These are phyloP conservation scores for Rhododendron kiyosumense DNA, from an alignment of 148 eudicot species.

Conservation along the genomic window DNA sequence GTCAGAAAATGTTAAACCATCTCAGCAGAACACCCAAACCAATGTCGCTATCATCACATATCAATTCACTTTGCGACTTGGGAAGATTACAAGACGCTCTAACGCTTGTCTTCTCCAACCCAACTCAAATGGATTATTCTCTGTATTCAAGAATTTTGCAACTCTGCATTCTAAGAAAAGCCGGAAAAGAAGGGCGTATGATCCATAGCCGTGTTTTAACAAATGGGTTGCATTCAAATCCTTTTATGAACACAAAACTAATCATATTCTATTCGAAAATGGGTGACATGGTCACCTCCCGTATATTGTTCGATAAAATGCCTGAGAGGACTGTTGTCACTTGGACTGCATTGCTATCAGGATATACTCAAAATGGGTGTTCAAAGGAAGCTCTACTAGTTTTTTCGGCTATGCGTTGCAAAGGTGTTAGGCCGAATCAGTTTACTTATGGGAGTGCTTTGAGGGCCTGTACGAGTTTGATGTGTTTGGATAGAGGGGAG, in stretches of 20 bases:
- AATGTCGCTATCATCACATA: not conserved
- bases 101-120: not conserved
- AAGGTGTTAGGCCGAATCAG: slow-evolving; percentile 15
- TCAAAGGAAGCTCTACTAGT: slow-evolving; percentile 14
- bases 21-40: not conserved
- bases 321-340: slow-evolving; percentile 12
- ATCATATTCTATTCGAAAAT: slow-evolving; percentile 11
- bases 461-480: slow-evolving; percentile 15
- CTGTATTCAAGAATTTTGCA: slow-evolving; percentile 8
- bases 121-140: slow-evolving; percentile 4
- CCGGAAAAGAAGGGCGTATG: slow-evolving; percentile 12
- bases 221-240: slow-evolving; percentile 9
- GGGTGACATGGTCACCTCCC: slow-evolving; percentile 8
- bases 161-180: slow-evolving; percentile 2
- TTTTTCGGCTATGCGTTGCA: slow-evolving; percentile 12
- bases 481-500: slow-evolving; percentile 14
- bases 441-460: slow-evolving; percentile 18
- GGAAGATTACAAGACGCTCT: slow-evolving; percentile 9
- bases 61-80: not conserved
- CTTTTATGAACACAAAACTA: slow-evolving; percentile 8
- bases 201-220: slow-evolving; percentile 12
- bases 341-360: slow-evolving; percentile 18
- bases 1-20: not conserved
- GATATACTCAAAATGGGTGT: slow-evolving; percentile 20
- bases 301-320: slow-evolving; percentile 19